These are phyloP conservation scores for Jacaranda copaia DNA, from an alignment of 257 asterid species.

Conservation along the genomic window DNA sequence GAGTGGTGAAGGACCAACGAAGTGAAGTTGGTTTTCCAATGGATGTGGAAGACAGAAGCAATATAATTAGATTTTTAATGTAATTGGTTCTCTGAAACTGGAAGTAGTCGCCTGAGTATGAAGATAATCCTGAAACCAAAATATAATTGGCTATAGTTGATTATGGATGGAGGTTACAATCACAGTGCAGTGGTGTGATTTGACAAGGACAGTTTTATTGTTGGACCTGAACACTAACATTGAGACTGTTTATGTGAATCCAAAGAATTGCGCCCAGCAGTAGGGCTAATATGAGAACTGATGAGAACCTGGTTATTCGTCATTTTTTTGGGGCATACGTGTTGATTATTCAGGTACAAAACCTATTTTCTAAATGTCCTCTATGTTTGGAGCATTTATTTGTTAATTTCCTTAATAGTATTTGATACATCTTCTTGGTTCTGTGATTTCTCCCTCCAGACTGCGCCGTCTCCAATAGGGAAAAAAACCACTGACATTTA, in stretches of 20 bases:
- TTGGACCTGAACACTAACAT: slow-evolving; percentile 2
- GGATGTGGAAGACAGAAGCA: neutral
- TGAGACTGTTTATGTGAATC: neutral
- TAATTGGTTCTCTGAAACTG: slow-evolving; percentile 9
- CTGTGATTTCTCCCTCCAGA: slow-evolving; percentile 13
- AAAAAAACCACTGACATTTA: neutral
- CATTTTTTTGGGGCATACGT: neutral
- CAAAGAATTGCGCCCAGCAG: neutral
- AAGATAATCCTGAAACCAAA: neutral
- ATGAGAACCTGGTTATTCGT: neutral
- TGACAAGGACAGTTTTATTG: neutral
- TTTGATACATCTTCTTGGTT: neutral
- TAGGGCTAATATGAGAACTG: neutral
- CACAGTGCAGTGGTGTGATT: slow-evolving; percentile 4
- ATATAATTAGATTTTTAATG: neutral
- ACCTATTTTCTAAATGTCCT: neutral
- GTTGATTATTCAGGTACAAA: neutral
- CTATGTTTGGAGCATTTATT: slow-evolving; percentile 9
- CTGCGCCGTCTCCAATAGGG: neutral
- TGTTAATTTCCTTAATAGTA: neutral
- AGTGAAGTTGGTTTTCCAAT: slow-evolving; percentile 22
- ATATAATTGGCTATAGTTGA: neutral
- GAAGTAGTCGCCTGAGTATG: neutral
- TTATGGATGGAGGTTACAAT: neutral
- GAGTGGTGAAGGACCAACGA: slow-evolving; percentile 17